Conservation (phyloP, 768 basidiomycete species). For the Tephrocybe sp. region DNA sequence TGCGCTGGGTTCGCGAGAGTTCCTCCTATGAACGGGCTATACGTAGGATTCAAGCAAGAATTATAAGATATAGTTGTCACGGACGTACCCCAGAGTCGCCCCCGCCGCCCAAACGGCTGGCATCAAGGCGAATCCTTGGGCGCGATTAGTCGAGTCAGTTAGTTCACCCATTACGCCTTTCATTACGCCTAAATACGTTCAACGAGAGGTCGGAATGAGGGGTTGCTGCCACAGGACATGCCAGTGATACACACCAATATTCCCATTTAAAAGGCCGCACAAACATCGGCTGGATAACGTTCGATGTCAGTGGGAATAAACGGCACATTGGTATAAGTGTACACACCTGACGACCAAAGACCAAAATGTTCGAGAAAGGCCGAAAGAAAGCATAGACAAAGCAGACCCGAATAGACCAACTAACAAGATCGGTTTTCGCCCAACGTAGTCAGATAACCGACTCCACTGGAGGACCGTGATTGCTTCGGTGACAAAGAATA, state of each 20-base stretch:
- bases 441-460: slow-evolving; percentile 65
- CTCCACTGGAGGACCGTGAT: slow-evolving; percentile 73
- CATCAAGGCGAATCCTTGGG: slow-evolving; percentile 36
- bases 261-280: slow-evolving; percentile 64
- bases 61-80: background rate
- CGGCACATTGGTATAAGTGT: background rate
- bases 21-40: slow-evolving; percentile 65
- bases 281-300: slow-evolving; percentile 48
- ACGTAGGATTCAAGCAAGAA: background rate
- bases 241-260: slow-evolving; percentile 51
- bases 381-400: slow-evolving; percentile 70
- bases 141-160: slow-evolving; percentile 40
- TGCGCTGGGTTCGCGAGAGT: slow-evolving; percentile 65
- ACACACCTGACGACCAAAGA: slow-evolving; percentile 50
- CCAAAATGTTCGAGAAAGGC: slow-evolving; percentile 67
- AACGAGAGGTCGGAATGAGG: background rate
- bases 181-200: slow-evolving; percentile 35
- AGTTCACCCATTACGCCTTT: slow-evolving; percentile 45
- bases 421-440: slow-evolving; percentile 74
- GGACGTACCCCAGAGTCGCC: slow-evolving; percentile 32
- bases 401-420: slow-evolving; percentile 63
- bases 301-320: background rate
- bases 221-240: background rate
- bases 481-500: slow-evolving; percentile 74
- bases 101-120: slow-evolving; percentile 40